phyloP scores from a whole-genome alignment of 1,284 basidiomycete species.

The Schizophyllum commune region DNA sequence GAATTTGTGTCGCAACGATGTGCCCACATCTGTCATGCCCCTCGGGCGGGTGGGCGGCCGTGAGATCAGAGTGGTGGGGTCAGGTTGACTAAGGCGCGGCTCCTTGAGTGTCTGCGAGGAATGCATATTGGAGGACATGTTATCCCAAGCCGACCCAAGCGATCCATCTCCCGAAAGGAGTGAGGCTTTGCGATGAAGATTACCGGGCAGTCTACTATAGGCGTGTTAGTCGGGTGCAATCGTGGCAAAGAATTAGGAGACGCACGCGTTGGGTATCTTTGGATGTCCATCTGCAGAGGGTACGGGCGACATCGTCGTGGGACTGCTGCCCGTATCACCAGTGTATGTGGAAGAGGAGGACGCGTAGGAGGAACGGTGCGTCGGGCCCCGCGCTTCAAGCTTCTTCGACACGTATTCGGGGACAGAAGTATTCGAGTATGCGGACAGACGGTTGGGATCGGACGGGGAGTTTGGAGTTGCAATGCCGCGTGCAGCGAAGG shows the following conservation, averaged over 20 bases:
- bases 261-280: too few species aligned
- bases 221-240: conserved; percentile 1
- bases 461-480: conserved; percentile 33
- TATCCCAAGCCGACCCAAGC: conserved; percentile 16
- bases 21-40: conserved; percentile 42
- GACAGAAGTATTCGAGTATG: conserved; percentile 42
- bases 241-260: conserved; percentile 3
- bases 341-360: conserved; percentile 41
- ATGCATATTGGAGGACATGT: conserved; percentile 14
- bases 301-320: too few species aligned
- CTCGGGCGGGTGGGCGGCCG: conserved; percentile 36
- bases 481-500: conserved; percentile 47
- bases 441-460: conserved; percentile 39
- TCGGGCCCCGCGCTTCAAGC: conserved; percentile 19
- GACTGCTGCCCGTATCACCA: neutral
- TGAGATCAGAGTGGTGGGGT: conserved; percentile 13
- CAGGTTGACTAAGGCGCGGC: conserved; percentile 22
- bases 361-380: conserved; percentile 44
- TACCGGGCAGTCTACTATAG: conserved; percentile 9
- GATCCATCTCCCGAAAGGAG: conserved; percentile 11
- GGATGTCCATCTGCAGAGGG: too few species aligned
- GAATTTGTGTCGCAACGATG: neutral
- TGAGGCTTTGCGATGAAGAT: conserved; percentile 16
- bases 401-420: conserved; percentile 36
- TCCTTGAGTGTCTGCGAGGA: neutral